Evolutionary conservation across 2,329 filamentous ascomycete species (phyloP).

Genomic region (Sphaerostilbella broomeana): DNA sequence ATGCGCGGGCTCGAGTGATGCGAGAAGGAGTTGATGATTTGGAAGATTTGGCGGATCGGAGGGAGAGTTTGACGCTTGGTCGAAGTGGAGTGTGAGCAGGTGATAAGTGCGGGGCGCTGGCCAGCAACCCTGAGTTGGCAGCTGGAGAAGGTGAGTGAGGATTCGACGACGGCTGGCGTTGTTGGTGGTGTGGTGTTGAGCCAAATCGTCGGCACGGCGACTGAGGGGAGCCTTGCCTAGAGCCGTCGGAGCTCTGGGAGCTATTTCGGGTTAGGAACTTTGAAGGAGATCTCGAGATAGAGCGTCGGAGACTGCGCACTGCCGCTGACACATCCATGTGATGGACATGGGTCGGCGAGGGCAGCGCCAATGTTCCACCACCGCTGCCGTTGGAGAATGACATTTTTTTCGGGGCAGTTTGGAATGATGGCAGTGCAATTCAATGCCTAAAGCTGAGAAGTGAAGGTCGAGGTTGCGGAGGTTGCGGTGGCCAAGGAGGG

Average conservation of each 20-base stretch:
- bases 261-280: slow-evolving; percentile 61
- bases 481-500: slow-evolving; percentile 20
- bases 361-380: slow-evolving; percentile 77
- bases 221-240: slow-evolving; percentile 42
- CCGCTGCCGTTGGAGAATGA: slow-evolving; percentile 49
- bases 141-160: slow-evolving; percentile 31
- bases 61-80: slow-evolving; percentile 59
- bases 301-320: slow-evolving; percentile 77
- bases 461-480: slow-evolving; percentile 14
- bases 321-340: slow-evolving; percentile 77
- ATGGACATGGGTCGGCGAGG: slow-evolving; percentile 77
- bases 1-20: slow-evolving; percentile 58
- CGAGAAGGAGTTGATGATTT: slow-evolving; percentile 42
- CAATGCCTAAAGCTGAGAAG: slow-evolving; percentile 6
- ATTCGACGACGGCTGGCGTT: slow-evolving; percentile 26
- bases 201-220: slow-evolving; percentile 43
- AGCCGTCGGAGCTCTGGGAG: slow-evolving; percentile 42
- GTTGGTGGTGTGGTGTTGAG: slow-evolving; percentile 25
- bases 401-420: slow-evolving; percentile 38
- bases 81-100: slow-evolving; percentile 59
- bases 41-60: slow-evolving; percentile 55
- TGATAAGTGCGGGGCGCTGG: slow-evolving; percentile 31
- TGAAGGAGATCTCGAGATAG: slow-evolving; percentile 87
- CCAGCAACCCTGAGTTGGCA: slow-evolving; percentile 23
- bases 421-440: slow-evolving; percentile 22